Conservation (phyloP, 1,284 basidiomycete species). For the Austroboletus novae-zelandiae region DNA sequence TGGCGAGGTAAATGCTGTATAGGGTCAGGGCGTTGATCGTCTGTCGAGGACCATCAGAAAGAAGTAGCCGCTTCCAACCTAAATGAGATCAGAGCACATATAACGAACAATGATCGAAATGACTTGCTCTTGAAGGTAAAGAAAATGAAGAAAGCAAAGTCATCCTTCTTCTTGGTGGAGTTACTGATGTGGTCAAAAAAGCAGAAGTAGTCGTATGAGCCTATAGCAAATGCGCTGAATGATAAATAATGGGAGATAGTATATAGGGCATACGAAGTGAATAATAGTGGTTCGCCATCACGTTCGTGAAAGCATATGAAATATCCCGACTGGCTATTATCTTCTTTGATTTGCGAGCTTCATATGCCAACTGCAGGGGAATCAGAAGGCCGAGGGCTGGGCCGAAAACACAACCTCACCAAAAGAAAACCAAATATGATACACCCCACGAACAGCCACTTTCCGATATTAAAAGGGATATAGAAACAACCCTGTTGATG, state of each 20-base stretch:
- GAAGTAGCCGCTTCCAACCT: slow-evolving; percentile 94
- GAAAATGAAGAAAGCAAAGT: slow-evolving; percentile 99
- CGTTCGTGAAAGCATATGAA: slow-evolving; percentile 94
- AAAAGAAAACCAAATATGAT: slow-evolving; percentile 97
- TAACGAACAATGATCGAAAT: slow-evolving; percentile 1
- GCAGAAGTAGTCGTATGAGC: slow-evolving; percentile 96
- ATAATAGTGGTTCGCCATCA: slow-evolving; percentile 96
- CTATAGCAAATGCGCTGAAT: slow-evolving; percentile 37
- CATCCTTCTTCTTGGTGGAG: slow-evolving; percentile 94
- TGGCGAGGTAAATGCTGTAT: slow-evolving; percentile 86
- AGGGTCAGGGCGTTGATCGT: slow-evolving; percentile 94
- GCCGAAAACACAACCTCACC: slow-evolving; percentile 44
- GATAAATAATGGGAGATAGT: neutral
- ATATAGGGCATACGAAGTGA: slow-evolving; percentile 68
- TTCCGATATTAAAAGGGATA: slow-evolving; percentile 86
- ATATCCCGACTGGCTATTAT: slow-evolving; percentile 96
- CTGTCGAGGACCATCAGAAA: slow-evolving; percentile 98
- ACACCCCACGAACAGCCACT: slow-evolving; percentile 97
- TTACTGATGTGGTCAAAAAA: slow-evolving; percentile 96
- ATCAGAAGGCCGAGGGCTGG: neutral
- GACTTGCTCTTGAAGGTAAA: slow-evolving; percentile 95
- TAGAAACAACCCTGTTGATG: slow-evolving; percentile 69
- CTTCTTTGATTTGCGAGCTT: slow-evolving; percentile 87
- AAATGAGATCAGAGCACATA: slow-evolving; percentile 10
- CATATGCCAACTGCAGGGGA: slow-evolving; percentile 73